phyloP scores from a whole-genome alignment of 345 rosid genomes.

The Eucalyptus pauciflora region DNA sequence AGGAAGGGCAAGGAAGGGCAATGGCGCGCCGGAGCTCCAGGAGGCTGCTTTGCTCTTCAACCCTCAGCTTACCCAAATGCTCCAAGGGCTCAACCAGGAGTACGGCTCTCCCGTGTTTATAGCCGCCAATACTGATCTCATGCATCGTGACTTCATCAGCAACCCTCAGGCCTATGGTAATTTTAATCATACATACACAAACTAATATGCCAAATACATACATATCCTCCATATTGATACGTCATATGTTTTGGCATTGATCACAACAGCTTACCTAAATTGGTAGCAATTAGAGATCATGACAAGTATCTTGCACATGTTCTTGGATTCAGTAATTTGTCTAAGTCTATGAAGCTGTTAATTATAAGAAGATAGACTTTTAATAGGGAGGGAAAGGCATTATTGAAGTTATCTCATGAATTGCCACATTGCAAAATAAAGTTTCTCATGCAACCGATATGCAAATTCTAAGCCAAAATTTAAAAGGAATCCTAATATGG shows the following conservation, averaged over 20 bases:
- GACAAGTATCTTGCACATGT: not conserved
- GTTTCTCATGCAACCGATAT: accelerated
- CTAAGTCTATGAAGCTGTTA: not conserved
- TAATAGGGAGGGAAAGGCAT: not conserved
- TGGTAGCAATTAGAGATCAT: too few relatives aligned
- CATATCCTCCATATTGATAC: not conserved
- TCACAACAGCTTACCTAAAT: not conserved
- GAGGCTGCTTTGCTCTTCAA: slow-evolving; percentile 61
- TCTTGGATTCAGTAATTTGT: not conserved
- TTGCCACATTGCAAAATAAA: not conserved
- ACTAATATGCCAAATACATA: not conserved
- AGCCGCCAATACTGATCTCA: slow-evolving; percentile 35
- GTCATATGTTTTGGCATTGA: not conserved
- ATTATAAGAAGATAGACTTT: not conserved
- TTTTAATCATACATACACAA: not conserved
- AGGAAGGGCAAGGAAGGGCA: slow-evolving; percentile 67
- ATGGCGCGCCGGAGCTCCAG: slow-evolving; percentile 53
- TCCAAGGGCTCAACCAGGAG: slow-evolving; percentile 30
- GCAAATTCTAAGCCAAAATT: not conserved
- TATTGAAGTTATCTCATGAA: not conserved
- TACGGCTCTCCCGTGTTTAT: slow-evolving; percentile 45
- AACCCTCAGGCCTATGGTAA: slow-evolving; percentile 63
- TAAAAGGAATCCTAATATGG: not conserved
- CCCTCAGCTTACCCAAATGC: slow-evolving; percentile 44
- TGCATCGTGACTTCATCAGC: slow-evolving; percentile 45